Base-by-base conservation (phyloP, 495 filamentous ascomycete species). In the Lophiostoma macrostomum region DNA sequence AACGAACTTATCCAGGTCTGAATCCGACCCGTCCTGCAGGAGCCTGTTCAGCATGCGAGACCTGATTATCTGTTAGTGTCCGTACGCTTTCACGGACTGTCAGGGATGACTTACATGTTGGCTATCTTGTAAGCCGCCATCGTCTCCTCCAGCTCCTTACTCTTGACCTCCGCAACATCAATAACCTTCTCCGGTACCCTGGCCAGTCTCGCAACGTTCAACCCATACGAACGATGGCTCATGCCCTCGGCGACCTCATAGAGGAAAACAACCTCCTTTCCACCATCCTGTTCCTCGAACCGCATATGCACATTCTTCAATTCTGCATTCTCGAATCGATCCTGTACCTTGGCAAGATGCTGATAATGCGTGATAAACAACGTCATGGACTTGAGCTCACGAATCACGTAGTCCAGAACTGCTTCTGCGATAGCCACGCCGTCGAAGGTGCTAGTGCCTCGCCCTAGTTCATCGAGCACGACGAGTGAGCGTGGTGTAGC, bases 291-390 rank as follows among this genome's bases (percentile, higher is more conserved):
- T 5, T 55, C 62, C 29, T 61, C 54, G 67, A 96, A 96, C 31
- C 80, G 79, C 85, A 91, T 90, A 64, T 93, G 88, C 50, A 91
- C 84, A 64, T 90, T 91, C 49, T 73, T 79, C 16, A 91, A 74
- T 49, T 80, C 78, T 2, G 24, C 38, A 5, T 74, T 67, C 7
- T 73, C 71, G 53, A 91, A 86, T 4, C 80, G 78, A 12, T 80
- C 77, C 4, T 81, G 86, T 56, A 95, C 77, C 35, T 75, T 72
- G 10, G 86, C 83, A 1, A 98, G 79, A 53, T 80, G 80, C 66
- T 97, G 94, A 69, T 98, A 97, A 71, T 98, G 93, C 35, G 93
- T 98, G 66, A 97, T 93, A 73, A 98, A 98, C 16, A 96, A 74
- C 3, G 87, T 91, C 52, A 96, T 71, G 41, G 88, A 88, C 46